Evolutionary conservation across 2,329 filamentous ascomycete genomes (phyloP).

Genomic region (Aspergillus sp.): DNA sequence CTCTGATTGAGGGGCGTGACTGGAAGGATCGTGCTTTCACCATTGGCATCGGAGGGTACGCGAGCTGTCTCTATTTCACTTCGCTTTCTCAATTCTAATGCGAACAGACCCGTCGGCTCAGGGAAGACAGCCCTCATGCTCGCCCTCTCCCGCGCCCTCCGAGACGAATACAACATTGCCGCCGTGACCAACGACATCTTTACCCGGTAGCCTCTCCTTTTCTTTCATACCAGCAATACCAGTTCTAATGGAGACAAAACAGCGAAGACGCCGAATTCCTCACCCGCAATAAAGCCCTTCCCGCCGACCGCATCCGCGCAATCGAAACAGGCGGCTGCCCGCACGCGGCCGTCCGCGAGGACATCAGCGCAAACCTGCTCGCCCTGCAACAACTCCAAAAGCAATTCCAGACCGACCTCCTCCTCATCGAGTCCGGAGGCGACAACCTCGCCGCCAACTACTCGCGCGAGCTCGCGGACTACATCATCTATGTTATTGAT

Average conservation of each 20-base stretch:
- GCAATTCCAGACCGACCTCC: constrained; percentile 77
- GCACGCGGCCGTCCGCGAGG: constrained; percentile 95
- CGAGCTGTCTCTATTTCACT: constrained; percentile 28
- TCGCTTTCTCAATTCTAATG: not conserved
- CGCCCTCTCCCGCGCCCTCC: constrained; percentile 82
- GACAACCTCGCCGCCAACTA: constrained; percentile 99
- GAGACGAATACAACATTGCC: constrained; percentile 80
- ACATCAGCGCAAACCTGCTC: constrained; percentile 91
- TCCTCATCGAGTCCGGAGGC: constrained; percentile 93
- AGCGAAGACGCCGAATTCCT: constrained; percentile 97
- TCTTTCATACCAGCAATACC: not conserved
- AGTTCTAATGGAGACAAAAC: constrained; percentile 17
- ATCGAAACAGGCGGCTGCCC: constrained; percentile 98
- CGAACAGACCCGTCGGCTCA: constrained; percentile 81
- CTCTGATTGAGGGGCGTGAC: constrained; percentile 82
- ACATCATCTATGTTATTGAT: constrained; percentile 98
- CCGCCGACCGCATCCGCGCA: constrained; percentile 81
- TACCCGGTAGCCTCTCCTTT: constrained; percentile 61
- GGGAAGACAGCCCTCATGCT: constrained; percentile 98
- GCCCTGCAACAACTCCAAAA: constrained; percentile 87
- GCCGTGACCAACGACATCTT: constrained; percentile 99
- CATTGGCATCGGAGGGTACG: constrained; percentile 93
- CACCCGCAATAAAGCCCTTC: constrained; percentile 80
- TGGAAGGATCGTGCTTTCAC: constrained; percentile 93
- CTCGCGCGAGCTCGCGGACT: constrained; percentile 90